Conservation (phyloP, 192 early-diverging fungal species). For the Backusella parvicylindrica region DNA sequence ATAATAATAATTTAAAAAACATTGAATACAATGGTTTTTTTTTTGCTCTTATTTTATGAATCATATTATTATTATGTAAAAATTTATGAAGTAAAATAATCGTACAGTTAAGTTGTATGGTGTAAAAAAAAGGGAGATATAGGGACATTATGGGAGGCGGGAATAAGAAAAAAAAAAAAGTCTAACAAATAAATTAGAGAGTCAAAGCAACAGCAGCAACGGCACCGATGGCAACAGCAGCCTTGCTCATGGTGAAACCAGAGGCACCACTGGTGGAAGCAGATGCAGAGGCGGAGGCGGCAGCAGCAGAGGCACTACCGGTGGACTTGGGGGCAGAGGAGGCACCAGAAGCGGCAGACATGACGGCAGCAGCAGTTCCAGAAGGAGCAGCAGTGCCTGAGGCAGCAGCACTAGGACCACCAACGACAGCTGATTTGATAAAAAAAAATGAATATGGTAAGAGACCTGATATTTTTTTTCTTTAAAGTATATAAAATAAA, state of each 20-base stretch:
- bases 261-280: constrained; percentile 1
- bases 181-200: constrained; percentile 9
- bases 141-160: background rate
- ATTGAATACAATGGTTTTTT: background rate
- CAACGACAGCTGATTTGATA: background rate
- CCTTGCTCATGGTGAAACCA: background rate
- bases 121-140: background rate
- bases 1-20: too few species aligned
- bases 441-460: background rate
- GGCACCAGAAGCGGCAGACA: background rate
- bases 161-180: background rate
- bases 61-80: constrained; percentile 5
- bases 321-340: background rate
- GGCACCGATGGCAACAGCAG: constrained; percentile 18
- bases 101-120: background rate
- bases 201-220: constrained; percentile 19
- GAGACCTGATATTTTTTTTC: background rate
- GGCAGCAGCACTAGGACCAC: background rate
- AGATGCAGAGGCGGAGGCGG: background rate
- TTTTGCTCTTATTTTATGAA: background rate
- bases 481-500: background rate
- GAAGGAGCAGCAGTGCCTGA: background rate
- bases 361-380: background rate
- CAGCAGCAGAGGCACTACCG: background rate
- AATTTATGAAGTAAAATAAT: background rate